These are phyloP conservation scores for Paspalum vaginatum DNA, from an alignment of 176 grass and related monocot species.

Conservation along the genomic window DNA sequence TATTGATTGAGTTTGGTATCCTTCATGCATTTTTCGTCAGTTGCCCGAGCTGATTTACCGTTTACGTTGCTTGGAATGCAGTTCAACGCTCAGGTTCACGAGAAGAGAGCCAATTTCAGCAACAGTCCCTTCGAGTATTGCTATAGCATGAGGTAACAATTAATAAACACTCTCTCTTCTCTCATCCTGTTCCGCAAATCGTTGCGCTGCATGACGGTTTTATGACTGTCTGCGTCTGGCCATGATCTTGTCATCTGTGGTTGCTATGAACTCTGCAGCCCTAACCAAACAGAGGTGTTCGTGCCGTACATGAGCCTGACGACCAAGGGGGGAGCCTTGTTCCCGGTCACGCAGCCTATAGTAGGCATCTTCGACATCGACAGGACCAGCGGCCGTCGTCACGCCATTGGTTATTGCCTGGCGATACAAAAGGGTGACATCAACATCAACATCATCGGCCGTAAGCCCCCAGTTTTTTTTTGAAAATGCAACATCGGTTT, in stretches of 20 bases:
- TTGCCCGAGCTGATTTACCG: too few relatives aligned
- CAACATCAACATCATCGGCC: slow-evolving; percentile 54
- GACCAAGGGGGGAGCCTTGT: slow-evolving; percentile 47
- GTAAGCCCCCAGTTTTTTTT: too few relatives aligned
- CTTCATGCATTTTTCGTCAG: too few relatives aligned
- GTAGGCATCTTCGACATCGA: accelerated
- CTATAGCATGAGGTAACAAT: slow-evolving; percentile 51
- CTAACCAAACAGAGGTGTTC: slow-evolving; percentile 12
- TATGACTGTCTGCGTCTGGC: too few relatives aligned
- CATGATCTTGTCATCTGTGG: too few relatives aligned
- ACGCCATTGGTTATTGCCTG: slow-evolving; percentile 42
- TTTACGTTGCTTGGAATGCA: too few relatives aligned
- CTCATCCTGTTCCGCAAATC: too few relatives aligned
- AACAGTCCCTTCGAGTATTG: slow-evolving; percentile 50
- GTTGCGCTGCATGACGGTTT: too few relatives aligned
- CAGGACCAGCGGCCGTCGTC: background rate
- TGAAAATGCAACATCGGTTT: too few relatives aligned
- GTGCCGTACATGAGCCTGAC: slow-evolving; percentile 45
- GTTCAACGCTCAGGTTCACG: slow-evolving; percentile 9
- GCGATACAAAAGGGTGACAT: slow-evolving; percentile 23
- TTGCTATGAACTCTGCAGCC: too few relatives aligned
- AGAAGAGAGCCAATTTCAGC: slow-evolving; percentile 3
- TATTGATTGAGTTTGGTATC: too few relatives aligned
- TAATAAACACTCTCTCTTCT: too few relatives aligned
- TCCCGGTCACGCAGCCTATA: slow-evolving; percentile 19